Evolutionary conservation across 208 protist genomes (phyloP), one percentile per base, ranked within the genome.

Genomic region (Acanthamoeba triangularis): DNA sequence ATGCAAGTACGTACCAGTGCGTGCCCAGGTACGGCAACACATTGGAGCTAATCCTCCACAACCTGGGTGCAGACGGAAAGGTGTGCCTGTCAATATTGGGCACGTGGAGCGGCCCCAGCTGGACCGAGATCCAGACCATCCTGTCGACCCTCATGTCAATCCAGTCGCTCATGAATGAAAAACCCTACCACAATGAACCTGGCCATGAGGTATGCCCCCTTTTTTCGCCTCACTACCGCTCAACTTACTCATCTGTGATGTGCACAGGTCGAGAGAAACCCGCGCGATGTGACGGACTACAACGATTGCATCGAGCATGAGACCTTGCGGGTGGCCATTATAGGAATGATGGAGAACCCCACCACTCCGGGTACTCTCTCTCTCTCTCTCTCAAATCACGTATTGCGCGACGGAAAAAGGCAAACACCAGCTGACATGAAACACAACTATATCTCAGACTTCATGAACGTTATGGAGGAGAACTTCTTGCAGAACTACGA

Each of bases 121-220:
- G 88, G 88, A 72, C 59, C 8, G 35, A 47, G 25, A 93, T 72
- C 25, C 54, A 69, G 33, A 84, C 56, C 20, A 54, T 95, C 30
- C 41, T 87, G 10, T 47, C 44, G 63, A 97, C 98, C 0, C 78
- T 98, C n/a, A 85, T 99, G 49, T 98, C 97, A 3, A 98, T 99
- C 49, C 98, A 99, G 96, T 97, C 97, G 23, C 95, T 98, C 18
- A 98, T 99, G 37, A 54, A 98, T 23, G 98, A 98, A 7, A 95
- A 98, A 44, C 98, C 98, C 2, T 99, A 96, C 96, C 98, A 98
- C 95, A 98, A 98, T 87, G 98, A 99, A 97, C 98, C 88, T 44
- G 88, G 88, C 49, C 59, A 93, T 78, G 88, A 93, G 35, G 44
- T 88, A 30, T 30, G 13, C 13, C 23, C n/a, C 14, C 52, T 23